Base-by-base conservation (phyloP, 83 land plant species). In the Thuja plicata region DNA sequence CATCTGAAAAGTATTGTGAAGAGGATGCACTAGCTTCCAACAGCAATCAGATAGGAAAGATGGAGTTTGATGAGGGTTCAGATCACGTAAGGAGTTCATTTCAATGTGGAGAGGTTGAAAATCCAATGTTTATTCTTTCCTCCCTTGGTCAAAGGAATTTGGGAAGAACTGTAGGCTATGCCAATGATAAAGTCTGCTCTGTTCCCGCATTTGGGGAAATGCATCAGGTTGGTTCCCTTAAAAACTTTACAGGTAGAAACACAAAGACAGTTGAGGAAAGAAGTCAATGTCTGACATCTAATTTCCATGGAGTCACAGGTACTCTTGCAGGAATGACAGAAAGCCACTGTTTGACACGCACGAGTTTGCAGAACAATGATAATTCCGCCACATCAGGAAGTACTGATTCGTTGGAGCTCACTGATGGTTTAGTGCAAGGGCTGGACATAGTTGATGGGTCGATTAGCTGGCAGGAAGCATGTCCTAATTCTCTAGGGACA, bases 41-140 rank as follows among this genome's bases (percentile, higher is more conserved):
- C 55, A 83, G 34, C 7, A 83, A 5, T 15, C 16, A 46, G 30
- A n/a, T 4, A 46, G 34, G 55, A 43, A 83, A 45, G 46, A 9
- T 30, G 13, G 85, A 45, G 55, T 55, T 83, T 27, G 27, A 83
- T 27, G 85, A 83, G 55, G 85, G 27, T 83, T 83, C 34, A n/a
- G 15, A 83, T 83, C 54, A 45, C 6, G 5, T 83, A 48, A 34
- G 52, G 27, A 30, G 48, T 12, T 46, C 85, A 83, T n/a, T 45
- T 83, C 54, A 48, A 83, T 54, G 30, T 3, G 55, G 16, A 46
- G 54, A 11, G 35, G 85, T 6, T 46, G 85, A 83, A n/a, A 46
- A 83, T n/a, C 48, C 85, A n/a, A 45, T 48, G 54, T 46, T 83
- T 83, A 83, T 45, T 46, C 48, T 45, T 83, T 83, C 85, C 11